phyloP scores from a whole-genome alignment of 2,329 filamentous ascomycete species.

The Hypoxylon sp. region DNA sequence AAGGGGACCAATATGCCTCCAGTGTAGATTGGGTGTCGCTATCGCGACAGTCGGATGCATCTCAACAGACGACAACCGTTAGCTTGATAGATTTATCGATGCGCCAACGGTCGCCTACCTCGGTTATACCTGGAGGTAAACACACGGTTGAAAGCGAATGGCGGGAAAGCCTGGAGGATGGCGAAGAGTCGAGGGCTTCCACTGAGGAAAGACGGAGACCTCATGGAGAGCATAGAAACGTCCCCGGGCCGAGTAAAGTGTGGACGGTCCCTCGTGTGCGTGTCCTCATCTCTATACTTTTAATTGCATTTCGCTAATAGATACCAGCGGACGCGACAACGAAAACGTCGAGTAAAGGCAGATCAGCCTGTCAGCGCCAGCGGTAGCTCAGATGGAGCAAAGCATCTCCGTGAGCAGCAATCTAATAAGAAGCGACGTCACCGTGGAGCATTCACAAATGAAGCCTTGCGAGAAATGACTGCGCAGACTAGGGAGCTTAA shows the following conservation, averaged over 20 bases:
- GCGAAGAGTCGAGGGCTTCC: not conserved
- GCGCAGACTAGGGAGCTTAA: not conserved
- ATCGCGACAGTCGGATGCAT: not conserved
- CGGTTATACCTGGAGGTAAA: not conserved
- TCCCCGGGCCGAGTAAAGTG: conserved; percentile 5
- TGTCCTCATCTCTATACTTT: not conserved
- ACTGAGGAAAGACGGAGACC: not conserved
- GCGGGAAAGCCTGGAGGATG: not conserved
- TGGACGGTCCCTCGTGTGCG: conserved; percentile 5
- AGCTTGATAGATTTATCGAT: not conserved
- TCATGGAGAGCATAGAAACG: not conserved
- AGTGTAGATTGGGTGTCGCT: not conserved
- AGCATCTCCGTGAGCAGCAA: not conserved
- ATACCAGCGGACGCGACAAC: not conserved
- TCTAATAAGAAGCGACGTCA: not conserved
- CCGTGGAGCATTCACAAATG: conserved; percentile 5
- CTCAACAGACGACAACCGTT: not conserved
- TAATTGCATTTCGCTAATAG: not conserved
- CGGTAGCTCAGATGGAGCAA: not conserved
- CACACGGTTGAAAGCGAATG: not conserved
- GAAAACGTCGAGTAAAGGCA: conserved; percentile 1
- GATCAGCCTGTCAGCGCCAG: not conserved
- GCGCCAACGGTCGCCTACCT: not conserved
- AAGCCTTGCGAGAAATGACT: not conserved
- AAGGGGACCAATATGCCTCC: not conserved